phyloP scores from a whole-genome alignment of 2,329 filamentous ascomycete species.

The Alternaria longipes region DNA sequence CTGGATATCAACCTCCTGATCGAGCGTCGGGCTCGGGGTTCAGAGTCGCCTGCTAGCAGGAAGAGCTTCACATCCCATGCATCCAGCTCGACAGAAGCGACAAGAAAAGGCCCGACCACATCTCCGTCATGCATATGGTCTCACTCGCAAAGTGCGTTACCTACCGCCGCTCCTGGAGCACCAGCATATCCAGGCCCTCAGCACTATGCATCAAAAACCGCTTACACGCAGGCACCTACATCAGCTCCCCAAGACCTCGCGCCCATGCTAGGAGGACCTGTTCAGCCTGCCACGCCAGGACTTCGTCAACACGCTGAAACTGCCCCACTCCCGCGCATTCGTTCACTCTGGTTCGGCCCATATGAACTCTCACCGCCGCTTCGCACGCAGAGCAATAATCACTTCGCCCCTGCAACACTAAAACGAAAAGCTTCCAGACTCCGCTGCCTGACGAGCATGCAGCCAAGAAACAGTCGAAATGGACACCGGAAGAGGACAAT shows the following conservation, averaged over 20 bases:
- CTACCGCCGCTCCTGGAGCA: constrained; percentile 42
- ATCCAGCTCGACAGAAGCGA: constrained; percentile 55
- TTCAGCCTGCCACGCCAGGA: constrained; percentile 49
- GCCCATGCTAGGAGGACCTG: constrained; percentile 49
- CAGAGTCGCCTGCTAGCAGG: constrained; percentile 68
- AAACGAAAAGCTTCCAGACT: constrained; percentile 50
- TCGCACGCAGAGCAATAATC: constrained; percentile 38
- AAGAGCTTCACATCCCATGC: constrained; percentile 53
- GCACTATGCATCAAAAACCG: constrained; percentile 41
- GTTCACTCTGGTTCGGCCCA: constrained; percentile 48
- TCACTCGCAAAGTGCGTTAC: constrained; percentile 44
- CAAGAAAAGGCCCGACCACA: constrained; percentile 46
- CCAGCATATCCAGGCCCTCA: constrained; percentile 43
- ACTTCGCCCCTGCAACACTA: constrained; percentile 47
- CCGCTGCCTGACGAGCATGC: constrained; percentile 48
- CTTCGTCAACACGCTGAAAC: constrained; percentile 52
- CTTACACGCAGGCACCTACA: constrained; percentile 39
- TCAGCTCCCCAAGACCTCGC: constrained; percentile 35
- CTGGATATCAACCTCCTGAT: constrained; percentile 96
- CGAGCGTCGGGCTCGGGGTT: constrained; percentile 75
- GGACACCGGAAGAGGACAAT: constrained; percentile 93
- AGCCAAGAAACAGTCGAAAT: constrained; percentile 80
- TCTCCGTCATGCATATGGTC: constrained; percentile 49
- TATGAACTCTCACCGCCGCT: constrained; percentile 49
- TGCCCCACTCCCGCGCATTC: constrained; percentile 49